Evolutionary conservation across 2,329 filamentous ascomycete genomes (phyloP), one percentile per base, ranked within the genome.

Genomic region (Tolypocladium amazonense): DNA sequence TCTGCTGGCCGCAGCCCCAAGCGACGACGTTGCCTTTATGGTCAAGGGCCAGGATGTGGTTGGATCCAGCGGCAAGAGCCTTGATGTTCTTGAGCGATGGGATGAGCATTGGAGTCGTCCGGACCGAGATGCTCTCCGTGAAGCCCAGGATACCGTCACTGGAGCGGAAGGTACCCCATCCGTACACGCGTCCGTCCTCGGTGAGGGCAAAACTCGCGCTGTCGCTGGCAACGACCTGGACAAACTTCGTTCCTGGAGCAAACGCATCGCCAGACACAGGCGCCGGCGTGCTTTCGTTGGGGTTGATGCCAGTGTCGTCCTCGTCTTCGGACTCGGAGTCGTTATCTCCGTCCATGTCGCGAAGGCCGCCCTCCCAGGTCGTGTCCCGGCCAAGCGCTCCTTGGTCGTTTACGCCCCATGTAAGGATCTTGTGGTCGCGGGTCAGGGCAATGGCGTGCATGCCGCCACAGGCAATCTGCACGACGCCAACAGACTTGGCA

Each of bases 371-470:
- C 2, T 87, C 83, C 80, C 86, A 88, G 15, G 76, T 76, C 3
- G 88, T 92, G 69, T 89, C 83, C 69, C 90, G 81, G 50, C 90
- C 90, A 43, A 95, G 81, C 11, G 90, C 89, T 63, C 88, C 88
- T 69, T 92, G 86, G 69, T 95, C 90, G 70, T 94, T 94, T 66
- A 94, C 90, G 58, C 90, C 90, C 90, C 90, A 95, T 35, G 89
- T 92, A 58, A 91, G 76, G 65, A 95, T 88, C 75, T 86, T 87
- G 78, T 92, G 90, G 72, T 93, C 88, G 65, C 86, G 82, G 56
- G 90, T 93, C 58, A 94, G 76, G 3, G 87, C 89, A 63, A 88
- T 78, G 58, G 81, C 86, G 74, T 95, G 90, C 89, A 95, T 93
- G 60, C 89, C 90, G 62, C 90, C 90, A 62, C 87, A 86, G 57